Base-by-base conservation (phyloP, 2,329 filamentous ascomycete genomes). In the Chrysoporthe deuterocubensis region DNA sequence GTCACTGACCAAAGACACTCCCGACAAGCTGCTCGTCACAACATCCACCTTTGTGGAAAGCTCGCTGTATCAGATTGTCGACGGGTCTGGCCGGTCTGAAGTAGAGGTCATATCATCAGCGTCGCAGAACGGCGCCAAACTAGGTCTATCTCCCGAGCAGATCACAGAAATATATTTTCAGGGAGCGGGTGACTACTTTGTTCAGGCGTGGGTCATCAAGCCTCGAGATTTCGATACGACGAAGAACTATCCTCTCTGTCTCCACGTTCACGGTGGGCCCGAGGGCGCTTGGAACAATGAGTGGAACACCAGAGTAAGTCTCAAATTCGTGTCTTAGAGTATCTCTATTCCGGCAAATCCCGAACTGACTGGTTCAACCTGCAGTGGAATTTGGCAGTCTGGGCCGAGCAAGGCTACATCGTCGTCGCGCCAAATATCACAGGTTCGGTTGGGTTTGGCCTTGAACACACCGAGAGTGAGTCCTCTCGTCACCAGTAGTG, bases 401-500 rank as follows among this genome's bases (percentile, higher is more conserved):
- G 86, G 77, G 87, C 87, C 4, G 85, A 88, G 71, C 85, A 89
- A 73, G 87, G 87, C 9, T 89, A 89, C 68, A 78, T 89, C 11
- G 83, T 88, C 1, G 78, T 89, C n/a, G 78, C 82, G 6, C 87
- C 87, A 3, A 89, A 89, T 70, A 83, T 87, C 2, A 85, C 85
- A 0, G 87, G 87, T 26, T 87, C 85, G 66, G 82, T 81, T 2
- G 85, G 86, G 0, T 90, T 86, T 67, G 87, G 87, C 1, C 78
- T 75, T 9, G 76, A 78, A 0, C 79, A 81, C 46, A 69, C 74
- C 1, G 71, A 74, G 50, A 72, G 63, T 65, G n/a, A 21, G 63
- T 65, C n/a, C 7, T 56, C 14, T 13, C 34, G 34, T 62, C 46
- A 40, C 14, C 32, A 32, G 14, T 16, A 78, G 77, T 72, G 52